Evolutionary conservation across 2,329 filamentous ascomycete genomes (phyloP).

Genomic region (Verticillium alfalfae): DNA sequence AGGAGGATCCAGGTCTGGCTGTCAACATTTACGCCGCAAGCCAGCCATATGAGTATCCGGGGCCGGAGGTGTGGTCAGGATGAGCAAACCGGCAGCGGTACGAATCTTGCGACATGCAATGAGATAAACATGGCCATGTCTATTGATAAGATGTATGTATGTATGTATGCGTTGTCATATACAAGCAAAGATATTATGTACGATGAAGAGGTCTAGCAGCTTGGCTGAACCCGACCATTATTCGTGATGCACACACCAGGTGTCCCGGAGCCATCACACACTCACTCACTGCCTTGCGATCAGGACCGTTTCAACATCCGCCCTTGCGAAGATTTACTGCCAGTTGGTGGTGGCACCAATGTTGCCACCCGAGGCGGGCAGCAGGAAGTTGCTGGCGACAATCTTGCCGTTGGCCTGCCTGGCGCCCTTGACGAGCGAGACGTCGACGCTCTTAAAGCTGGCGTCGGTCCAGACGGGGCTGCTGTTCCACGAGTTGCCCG

Average conservation of each 20-base stretch:
- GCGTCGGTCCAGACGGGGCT: constrained; percentile 29
- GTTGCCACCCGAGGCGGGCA: constrained; percentile 26
- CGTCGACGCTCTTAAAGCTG: constrained; percentile 11
- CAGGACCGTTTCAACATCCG: not conserved
- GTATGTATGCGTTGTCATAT: not conserved
- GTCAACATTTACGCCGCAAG: constrained; percentile 22
- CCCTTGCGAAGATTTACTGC: not conserved
- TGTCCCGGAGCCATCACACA: not conserved
- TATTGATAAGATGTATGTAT: not conserved
- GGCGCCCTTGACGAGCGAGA: constrained; percentile 25
- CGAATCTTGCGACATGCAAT: not conserved
- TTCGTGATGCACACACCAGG: too few relatives aligned
- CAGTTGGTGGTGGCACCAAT: constrained; percentile 30
- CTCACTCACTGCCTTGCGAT: not conserved
- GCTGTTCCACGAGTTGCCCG: constrained; percentile 36
- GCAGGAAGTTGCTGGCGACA: constrained; percentile 32
- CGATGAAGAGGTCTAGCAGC: not conserved
- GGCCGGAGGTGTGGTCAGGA: not conserved
- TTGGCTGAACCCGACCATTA: not conserved
- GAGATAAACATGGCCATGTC: not conserved
- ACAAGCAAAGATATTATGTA: not conserved
- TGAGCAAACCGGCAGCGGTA: not conserved
- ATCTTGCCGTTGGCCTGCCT: constrained; percentile 32
- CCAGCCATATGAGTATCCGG: not conserved
- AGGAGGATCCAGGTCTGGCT: constrained; percentile 23